phyloP scores from a whole-genome alignment of 2,329 filamentous ascomycete species.

The Colletotrichum sp. region DNA sequence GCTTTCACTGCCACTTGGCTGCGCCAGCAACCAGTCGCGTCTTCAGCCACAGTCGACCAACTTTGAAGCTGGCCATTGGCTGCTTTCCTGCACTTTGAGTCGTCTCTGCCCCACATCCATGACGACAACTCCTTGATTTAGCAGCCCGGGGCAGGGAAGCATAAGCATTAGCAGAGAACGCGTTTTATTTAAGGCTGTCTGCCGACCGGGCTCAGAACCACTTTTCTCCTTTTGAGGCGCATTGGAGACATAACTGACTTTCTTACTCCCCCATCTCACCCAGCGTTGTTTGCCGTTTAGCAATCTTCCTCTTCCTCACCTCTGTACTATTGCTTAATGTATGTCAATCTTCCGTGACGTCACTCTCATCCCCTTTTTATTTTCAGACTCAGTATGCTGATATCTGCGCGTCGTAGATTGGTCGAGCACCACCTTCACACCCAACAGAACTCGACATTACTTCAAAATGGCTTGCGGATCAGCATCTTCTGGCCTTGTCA shows the following conservation, averaged over 20 bases:
- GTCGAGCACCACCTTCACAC: too few relatives aligned
- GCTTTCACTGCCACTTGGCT: constrained; percentile 8
- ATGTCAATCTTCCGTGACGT: too few relatives aligned
- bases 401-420: too few relatives aligned
- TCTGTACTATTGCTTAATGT: too few relatives aligned
- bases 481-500: constrained; percentile 34
- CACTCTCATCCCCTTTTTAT: too few relatives aligned
- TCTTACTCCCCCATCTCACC: too few relatives aligned
- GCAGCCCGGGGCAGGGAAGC: background rate
- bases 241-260: too few relatives aligned
- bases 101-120: constrained; percentile 8
- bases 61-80: background rate
- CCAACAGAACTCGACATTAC: too few relatives aligned
- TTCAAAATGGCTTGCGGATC: constrained; percentile 33
- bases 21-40: background rate
- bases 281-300: too few relatives aligned
- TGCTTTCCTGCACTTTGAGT: background rate
- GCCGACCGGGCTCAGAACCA: background rate
- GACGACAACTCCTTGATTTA: constrained; percentile 1
- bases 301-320: too few relatives aligned
- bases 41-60: constrained; percentile 6
- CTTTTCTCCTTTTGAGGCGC: background rate
- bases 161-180: background rate
- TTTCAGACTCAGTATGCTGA: too few relatives aligned
- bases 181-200: constrained; percentile 10